phyloP scores from a whole-genome alignment of 768 basidiomycete species.

The Auriscalpium vulgare region DNA sequence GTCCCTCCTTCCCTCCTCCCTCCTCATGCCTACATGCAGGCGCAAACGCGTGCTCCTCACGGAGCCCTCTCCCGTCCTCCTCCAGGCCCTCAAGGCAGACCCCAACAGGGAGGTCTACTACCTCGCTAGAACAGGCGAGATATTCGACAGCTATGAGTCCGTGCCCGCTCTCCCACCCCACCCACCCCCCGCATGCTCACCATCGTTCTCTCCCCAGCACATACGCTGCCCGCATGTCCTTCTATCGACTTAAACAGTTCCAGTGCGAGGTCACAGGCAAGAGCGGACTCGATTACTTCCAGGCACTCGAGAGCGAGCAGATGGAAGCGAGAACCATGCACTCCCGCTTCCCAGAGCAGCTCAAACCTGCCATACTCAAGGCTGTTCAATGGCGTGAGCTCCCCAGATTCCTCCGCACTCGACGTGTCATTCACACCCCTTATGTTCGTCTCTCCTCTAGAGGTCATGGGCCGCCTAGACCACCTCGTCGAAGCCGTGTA shows the following conservation, averaged over 20 bases:
- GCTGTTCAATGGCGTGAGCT: conserved; percentile 96
- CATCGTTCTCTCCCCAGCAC: conserved; percentile 33
- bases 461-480: conserved; percentile 95
- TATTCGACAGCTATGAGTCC: conserved; percentile 94
- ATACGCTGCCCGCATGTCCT: conserved; percentile 88
- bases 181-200: conserved; percentile 17
- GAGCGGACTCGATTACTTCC: conserved; percentile 88
- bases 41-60: conserved; percentile 87
- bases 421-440: conserved; percentile 6
- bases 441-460: conserved; percentile 33
- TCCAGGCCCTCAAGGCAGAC: conserved; percentile 55
- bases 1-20: conserved; percentile 7
- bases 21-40: conserved; percentile 76
- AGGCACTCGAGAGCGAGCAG: conserved; percentile 86
- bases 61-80: conserved; percentile 65
- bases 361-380: conserved; percentile 86
- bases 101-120: conserved; percentile 79
- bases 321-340: conserved; percentile 87
- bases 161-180: conserved; percentile 28
- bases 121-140: conserved; percentile 91
- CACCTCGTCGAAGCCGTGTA: conserved; percentile 91
- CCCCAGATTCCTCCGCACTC: conserved; percentile 11
- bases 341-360: conserved; percentile 82
- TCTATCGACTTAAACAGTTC: conserved; percentile 90
- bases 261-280: conserved; percentile 97